These are phyloP conservation scores for Pythium volutum DNA, from an alignment of 352 stramenopile species.

Conservation along the genomic window DNA sequence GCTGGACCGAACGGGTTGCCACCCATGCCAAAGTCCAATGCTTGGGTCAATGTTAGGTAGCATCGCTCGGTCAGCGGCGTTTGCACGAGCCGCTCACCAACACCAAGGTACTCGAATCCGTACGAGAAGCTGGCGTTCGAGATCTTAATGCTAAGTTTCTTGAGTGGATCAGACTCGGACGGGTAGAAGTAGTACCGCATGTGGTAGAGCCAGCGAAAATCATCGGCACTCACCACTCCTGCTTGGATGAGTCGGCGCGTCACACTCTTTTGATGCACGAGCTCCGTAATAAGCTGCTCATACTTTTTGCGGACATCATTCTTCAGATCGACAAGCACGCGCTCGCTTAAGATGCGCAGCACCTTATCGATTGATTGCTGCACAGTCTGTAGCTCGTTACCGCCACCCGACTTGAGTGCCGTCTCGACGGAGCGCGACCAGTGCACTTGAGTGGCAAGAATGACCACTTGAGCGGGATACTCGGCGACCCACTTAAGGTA, in stretches of 20 bases:
- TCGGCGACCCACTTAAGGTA: slow-evolving; percentile 97
- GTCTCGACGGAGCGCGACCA: slow-evolving; percentile 96
- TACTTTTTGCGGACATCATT: slow-evolving; percentile 98
- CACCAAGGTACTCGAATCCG: slow-evolving; percentile 99
- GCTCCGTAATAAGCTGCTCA: slow-evolving; percentile 99
- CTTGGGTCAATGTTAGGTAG: slow-evolving; percentile 99
- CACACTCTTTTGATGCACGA: slow-evolving; percentile 99
- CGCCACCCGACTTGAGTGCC: slow-evolving; percentile 69
- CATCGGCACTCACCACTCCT: slow-evolving; percentile 74
- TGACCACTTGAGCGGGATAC: slow-evolving; percentile 98
- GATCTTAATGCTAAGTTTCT: slow-evolving; percentile 96
- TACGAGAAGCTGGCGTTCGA: slow-evolving; percentile 99
- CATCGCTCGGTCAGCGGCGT: slow-evolving; percentile 99
- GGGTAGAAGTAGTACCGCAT: slow-evolving; percentile 97
- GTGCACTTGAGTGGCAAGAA: slow-evolving; percentile 96
- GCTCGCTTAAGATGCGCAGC: slow-evolving; percentile 95
- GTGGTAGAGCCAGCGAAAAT: slow-evolving; percentile 99
- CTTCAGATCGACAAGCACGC: slow-evolving; percentile 93
- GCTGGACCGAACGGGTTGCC: slow-evolving; percentile 98
- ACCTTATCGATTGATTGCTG: slow-evolving; percentile 76
- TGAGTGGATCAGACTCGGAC: slow-evolving; percentile 74
- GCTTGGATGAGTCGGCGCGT: slow-evolving; percentile 90
- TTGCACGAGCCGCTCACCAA: slow-evolving; percentile 98
- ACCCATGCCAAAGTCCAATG: slow-evolving; percentile 98
- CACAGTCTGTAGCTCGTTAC: slow-evolving; percentile 39